Evolutionary conservation across 2,329 filamentous ascomycete genomes (phyloP).

Genomic region (Pyrenochaeta sp.): DNA sequence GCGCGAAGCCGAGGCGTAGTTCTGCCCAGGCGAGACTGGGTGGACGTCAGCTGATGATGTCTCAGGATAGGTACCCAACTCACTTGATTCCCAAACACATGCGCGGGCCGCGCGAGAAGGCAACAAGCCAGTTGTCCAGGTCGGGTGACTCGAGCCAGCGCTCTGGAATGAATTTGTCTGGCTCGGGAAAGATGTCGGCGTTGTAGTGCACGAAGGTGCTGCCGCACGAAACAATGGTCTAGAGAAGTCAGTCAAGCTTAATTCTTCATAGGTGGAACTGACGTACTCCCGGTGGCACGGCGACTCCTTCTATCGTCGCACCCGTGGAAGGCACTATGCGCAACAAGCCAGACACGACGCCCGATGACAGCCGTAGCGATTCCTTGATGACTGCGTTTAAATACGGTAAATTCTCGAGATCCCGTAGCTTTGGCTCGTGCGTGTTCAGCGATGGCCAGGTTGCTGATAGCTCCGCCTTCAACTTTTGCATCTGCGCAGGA

Average conservation of each 20-base stretch:
- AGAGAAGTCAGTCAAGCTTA: neutral
- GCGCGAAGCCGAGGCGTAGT: slow-evolving; percentile 40
- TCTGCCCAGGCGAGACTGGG: slow-evolving; percentile 46
- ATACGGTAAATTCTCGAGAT: slow-evolving; percentile 48
- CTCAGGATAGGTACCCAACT: slow-evolving; percentile 3
- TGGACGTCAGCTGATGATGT: neutral
- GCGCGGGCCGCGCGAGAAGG: slow-evolving; percentile 48
- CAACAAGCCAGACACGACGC: slow-evolving; percentile 38
- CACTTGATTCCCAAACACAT: slow-evolving; percentile 45
- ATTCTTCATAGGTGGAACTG: neutral
- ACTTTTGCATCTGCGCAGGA: slow-evolving; percentile 39
- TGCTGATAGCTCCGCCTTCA: slow-evolving; percentile 51
- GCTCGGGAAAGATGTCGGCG: slow-evolving; percentile 39
- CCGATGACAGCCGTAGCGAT: slow-evolving; percentile 48
- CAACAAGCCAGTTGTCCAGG: slow-evolving; percentile 40
- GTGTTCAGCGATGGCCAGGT: slow-evolving; percentile 48
- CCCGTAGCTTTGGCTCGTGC: slow-evolving; percentile 39
- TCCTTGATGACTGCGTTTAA: slow-evolving; percentile 53
- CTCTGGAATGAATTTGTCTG: slow-evolving; percentile 40
- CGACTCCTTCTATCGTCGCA: slow-evolving; percentile 27
- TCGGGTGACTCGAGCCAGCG: slow-evolving; percentile 41
- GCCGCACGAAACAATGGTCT: slow-evolving; percentile 39
- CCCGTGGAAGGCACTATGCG: slow-evolving; percentile 34
- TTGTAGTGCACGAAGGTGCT: slow-evolving; percentile 49
- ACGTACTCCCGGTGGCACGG: slow-evolving; percentile 33